Evolutionary conservation across 345 rosid species (phyloP).

Genomic region (Aquilaria malaccensis): DNA sequence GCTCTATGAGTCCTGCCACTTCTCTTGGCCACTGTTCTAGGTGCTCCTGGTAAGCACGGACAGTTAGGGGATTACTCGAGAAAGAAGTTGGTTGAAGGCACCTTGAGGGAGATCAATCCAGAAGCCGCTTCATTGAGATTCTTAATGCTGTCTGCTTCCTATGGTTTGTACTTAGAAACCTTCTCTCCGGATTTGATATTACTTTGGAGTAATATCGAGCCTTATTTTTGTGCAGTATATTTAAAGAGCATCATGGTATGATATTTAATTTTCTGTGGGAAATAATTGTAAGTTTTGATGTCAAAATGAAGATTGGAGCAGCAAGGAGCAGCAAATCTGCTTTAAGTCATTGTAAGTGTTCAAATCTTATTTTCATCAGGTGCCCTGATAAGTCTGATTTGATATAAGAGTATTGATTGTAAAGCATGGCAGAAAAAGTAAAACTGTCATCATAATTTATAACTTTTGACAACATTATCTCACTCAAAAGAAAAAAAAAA

Average conservation of each 20-base stretch:
- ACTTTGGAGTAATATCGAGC: constrained; percentile 1
- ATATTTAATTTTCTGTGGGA: constrained; percentile 77
- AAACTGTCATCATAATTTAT: no score
- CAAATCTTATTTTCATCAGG: not conserved
- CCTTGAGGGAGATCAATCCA: constrained; percentile 41
- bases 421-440: no score
- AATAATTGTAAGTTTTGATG: constrained; percentile 72
- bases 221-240: constrained; percentile 47
- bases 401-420: no score
- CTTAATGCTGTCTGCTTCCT: constrained; percentile 77
- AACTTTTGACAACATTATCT: no score
- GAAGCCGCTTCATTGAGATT: constrained; percentile 42
- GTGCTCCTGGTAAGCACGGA: constrained; percentile 60
- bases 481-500: no score
- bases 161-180: constrained; percentile 38
- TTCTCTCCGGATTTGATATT: constrained; percentile 7
- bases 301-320: constrained; percentile 67
- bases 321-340: constrained; percentile 61
- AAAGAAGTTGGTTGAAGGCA: constrained; percentile 51
- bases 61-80: constrained; percentile 58
- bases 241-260: constrained; percentile 65
- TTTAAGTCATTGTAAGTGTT: constrained; percentile 64
- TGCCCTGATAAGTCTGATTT: no score
- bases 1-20: constrained; percentile 70
- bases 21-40: constrained; percentile 78